Evolutionary conservation across 140 eudicot genomes (phyloP), one percentile per base, ranked within the genome.

Genomic region (Ambrosia hybrid): DNA sequence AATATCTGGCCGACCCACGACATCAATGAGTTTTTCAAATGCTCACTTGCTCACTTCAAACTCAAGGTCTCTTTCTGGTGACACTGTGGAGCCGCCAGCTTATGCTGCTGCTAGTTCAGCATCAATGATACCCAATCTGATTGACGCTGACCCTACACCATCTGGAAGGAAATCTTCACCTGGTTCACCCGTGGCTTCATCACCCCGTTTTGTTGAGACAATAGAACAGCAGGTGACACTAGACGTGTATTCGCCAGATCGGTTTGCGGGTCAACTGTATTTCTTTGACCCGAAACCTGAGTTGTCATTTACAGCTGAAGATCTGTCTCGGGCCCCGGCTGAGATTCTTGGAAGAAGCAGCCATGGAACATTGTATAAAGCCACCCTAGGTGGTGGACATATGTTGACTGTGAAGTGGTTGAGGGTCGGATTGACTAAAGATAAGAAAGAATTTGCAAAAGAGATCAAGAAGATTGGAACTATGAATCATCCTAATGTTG

Each of bases 281-380:
- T 94, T 94, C 79, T 84, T 94, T 62, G 96, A 94, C 81, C 79
- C 83, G 0, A 57, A 69, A 58, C 13, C 83, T 52, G 85, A 94
- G 3, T 68, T 94, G 6, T 71, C 85, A 3, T 94, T 94, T 79
- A 94, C 99, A 34, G 96, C 97, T 57, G 97, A 86, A 83, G 95
- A 94, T 74, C 58, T 94, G 5, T 94, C 99, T 17, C 88, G 99
- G 39, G 99, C 99, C 68, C 99, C 97, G 6, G 99, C 99, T 0
- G 99, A 94, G 83, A 96, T 94, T 72, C 94, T 94, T 73, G 99
- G 99, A 68, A 84, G 99, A 84, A 94, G 99, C 58, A 94, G 96
- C 81, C 97, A 94, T 80, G 99, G 99, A 55, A 94, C 99, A 10
- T 56, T 94, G 73, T 94, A 94, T 76, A 94, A 94, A 85, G 99